Conservation (phyloP, 371 early-diverging fungal genomes). For the Lichtheimia ramosa region DNA sequence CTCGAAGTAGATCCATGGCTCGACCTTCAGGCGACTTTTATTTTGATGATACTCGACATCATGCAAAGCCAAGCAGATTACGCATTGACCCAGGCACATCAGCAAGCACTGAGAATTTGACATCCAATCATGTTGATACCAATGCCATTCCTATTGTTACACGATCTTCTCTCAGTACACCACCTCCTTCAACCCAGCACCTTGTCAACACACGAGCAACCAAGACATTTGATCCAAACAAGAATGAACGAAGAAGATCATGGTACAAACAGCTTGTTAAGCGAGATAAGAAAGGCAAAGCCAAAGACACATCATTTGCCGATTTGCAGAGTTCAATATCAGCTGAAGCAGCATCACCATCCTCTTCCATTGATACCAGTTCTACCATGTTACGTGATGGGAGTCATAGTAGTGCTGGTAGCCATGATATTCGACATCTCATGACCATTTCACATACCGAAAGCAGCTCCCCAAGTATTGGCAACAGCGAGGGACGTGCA, state of each 20-base stretch:
- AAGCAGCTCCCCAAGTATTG: not conserved
- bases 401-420: constrained; percentile 7
- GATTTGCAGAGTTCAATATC: not conserved
- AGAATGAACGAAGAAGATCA: constrained; percentile 16
- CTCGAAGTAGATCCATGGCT: not conserved
- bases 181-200: constrained; percentile 11
- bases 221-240: not conserved
- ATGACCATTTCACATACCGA: not conserved
- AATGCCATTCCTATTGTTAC: constrained; percentile 3
- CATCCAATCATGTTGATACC: not conserved
- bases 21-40: too few relatives aligned
- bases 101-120: constrained; percentile 11
- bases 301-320: not conserved
- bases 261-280: constrained; percentile 26
- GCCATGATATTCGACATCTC: not conserved
- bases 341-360: constrained; percentile 6
- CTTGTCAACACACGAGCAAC: not conserved
- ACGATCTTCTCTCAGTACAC: constrained; percentile 18
- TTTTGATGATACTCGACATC: too few relatives aligned
- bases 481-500: not conserved
- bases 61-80: constrained; percentile 7
- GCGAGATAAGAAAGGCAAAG: constrained; percentile 24
- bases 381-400: constrained; percentile 11
- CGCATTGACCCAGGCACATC: constrained; percentile 17
- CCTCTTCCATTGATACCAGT: not conserved